phyloP scores from a whole-genome alignment of 2,329 filamentous ascomycete species.

The Tolypocladium album region DNA sequence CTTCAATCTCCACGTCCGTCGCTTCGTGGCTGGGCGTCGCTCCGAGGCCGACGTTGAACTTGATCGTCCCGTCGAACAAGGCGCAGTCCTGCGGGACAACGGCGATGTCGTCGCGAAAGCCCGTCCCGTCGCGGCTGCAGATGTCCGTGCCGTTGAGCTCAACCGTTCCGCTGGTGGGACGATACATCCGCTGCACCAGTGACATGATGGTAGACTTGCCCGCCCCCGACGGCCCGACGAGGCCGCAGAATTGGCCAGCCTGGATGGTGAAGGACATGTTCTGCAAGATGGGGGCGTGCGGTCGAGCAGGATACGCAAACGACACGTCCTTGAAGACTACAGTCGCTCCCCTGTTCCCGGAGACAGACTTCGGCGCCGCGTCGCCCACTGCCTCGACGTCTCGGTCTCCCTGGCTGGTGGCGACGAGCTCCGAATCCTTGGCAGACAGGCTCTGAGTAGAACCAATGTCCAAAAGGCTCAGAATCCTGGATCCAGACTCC shows the following conservation, averaged over 20 bases:
- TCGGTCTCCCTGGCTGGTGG: slow-evolving; percentile 8
- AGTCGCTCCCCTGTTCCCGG: slow-evolving; percentile 25
- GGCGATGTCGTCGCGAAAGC: slow-evolving; percentile 41
- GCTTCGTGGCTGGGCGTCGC: slow-evolving; percentile 42
- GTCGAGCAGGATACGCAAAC: slow-evolving; percentile 56
- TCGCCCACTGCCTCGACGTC: slow-evolving; percentile 29
- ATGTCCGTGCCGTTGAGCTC: slow-evolving; percentile 37
- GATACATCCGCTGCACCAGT: slow-evolving; percentile 39
- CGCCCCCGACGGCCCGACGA: slow-evolving; percentile 55
- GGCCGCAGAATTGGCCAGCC: slow-evolving; percentile 49
- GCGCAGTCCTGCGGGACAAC: slow-evolving; percentile 47
- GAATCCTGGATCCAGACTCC: slow-evolving; percentile 47
- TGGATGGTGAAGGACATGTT: slow-evolving; percentile 45
- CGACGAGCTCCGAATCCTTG: slow-evolving; percentile 5
- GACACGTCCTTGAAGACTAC: slow-evolving; percentile 47
- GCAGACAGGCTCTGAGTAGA: slow-evolving; percentile 13
- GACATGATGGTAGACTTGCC: slow-evolving; percentile 58
- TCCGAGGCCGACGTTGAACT: slow-evolving; percentile 46
- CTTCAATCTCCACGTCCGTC: slow-evolving; percentile 50
- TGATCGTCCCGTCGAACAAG: slow-evolving; percentile 45
- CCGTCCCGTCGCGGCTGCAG: slow-evolving; percentile 24
- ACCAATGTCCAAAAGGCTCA: slow-evolving; percentile 36
- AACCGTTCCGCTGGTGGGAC: slow-evolving; percentile 27
- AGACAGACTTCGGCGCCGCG: slow-evolving; percentile 9
- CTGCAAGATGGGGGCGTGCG: slow-evolving; percentile 44